Conservation (phyloP, 2,329 filamentous ascomycete species). For the Curvularia hawaiiensis region DNA sequence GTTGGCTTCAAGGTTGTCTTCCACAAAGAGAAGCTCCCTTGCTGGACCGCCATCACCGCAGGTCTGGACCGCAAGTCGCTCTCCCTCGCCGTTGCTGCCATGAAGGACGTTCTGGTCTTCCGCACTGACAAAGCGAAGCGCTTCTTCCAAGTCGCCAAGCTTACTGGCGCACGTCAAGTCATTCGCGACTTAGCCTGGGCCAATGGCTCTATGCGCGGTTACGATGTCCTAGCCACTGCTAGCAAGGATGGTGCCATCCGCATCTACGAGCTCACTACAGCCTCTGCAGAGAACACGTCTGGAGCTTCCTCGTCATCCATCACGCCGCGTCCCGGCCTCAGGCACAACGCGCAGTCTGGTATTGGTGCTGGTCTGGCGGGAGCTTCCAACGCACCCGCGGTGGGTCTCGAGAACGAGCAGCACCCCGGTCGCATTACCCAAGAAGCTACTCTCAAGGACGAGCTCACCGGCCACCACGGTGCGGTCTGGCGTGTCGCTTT, state of each 20-base stretch:
- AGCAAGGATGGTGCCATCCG: conserved; percentile 90
- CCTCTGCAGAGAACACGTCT: conserved; percentile 51
- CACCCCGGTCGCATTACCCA: conserved; percentile 71
- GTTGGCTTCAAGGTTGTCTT: conserved; percentile 85
- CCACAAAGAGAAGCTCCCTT: conserved; percentile 83
- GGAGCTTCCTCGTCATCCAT: conserved; percentile 25
- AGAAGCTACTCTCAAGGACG: conserved; percentile 66
- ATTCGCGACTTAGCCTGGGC: conserved; percentile 93
- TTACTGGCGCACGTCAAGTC: conserved; percentile 74
- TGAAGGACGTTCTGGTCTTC: conserved; percentile 83
- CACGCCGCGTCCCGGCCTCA: conserved; percentile 23
- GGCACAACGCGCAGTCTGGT: conserved; percentile 53
- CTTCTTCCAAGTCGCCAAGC: conserved; percentile 82
- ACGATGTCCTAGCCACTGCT: conserved; percentile 88
- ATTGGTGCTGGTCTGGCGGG: conserved; percentile 60
- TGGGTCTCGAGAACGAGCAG: conserved; percentile 60
- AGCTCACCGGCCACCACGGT: conserved; percentile 69
- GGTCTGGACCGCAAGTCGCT: conserved; percentile 82
- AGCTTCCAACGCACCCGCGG: conserved; percentile 49
- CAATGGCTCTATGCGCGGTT: conserved; percentile 85
- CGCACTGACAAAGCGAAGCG: conserved; percentile 75
- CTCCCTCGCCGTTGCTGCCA: conserved; percentile 81
- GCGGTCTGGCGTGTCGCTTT: conserved; percentile 80
- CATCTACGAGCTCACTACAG: conserved; percentile 80
- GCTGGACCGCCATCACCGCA: conserved; percentile 76